Evolutionary conservation across 106 monocot species (phyloP), one percentile per base, ranked within the genome.

Genomic region (Dendrobium officinale): DNA sequence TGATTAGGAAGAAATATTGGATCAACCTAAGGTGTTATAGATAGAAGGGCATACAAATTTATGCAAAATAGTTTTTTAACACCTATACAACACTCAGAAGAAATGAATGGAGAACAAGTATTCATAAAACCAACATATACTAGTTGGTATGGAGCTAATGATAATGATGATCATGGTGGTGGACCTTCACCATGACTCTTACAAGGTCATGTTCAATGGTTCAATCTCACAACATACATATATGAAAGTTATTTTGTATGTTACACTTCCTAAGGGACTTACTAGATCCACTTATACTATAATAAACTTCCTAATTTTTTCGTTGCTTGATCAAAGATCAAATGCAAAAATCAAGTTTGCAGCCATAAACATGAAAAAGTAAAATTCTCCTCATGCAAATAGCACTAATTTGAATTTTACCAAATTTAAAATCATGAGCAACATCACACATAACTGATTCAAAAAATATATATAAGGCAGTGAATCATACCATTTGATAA

Each of bases 401-500:
- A 13, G 51, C 51, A 51, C 51, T 51, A 51, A 51, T 2, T 13
- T 13, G 51, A 51, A 51, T 13, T 51, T 51, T 51, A 51, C 13
- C 51, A 51, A 51, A 51, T 15, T 49, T 51, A 64, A 61, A 70
- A 70, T 31, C 15, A 31, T 37, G 6, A 74, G 42, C 43, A 74
- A 9, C 19, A 72, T 40, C 64, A 66, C 9, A 11, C 72, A 29
- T 9, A 72, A 72, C 37, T 9, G 31, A 72, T 10, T 72, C 27
- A 9, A 43, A 43, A 4, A 37, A 42, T 20, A 20, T 3, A 76
- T n/a, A 49, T 24, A 13, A 24, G 51, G 51, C 13, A 15, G 76
- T 10, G 27, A 48, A 76, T 27, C 58, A 13, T 90, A 93, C 99
- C 95, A 99, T 74, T 89, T 87, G 80, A 99, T 95, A 13, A 99